Evolutionary conservation across 2,329 filamentous ascomycete species (phyloP), one percentile per base, ranked within the genome.

Genomic region (Fusarium vanettenii): DNA sequence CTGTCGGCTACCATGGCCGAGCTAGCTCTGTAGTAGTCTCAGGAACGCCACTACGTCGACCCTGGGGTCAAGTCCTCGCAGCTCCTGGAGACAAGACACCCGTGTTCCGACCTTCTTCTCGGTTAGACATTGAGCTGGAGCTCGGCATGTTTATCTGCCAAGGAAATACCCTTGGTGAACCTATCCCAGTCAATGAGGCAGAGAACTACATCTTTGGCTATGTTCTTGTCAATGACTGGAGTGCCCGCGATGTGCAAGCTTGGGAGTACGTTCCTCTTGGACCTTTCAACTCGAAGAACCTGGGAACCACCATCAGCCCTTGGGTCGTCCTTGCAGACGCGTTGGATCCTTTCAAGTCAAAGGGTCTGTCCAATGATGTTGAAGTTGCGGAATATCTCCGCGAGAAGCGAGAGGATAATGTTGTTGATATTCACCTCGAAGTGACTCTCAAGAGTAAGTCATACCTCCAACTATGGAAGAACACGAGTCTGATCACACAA

Each of bases 1-100:
- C 94, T 0, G 93, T 96, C 2, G 94, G 91, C 2, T 96, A 97
- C 76, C 94, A 96, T 80, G 93, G 94, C 8, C 90, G 94, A 66
- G 92, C 93, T 7, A 94, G 92, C 11, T 94, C 92, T 3, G 89
- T 96, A 9, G 92, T 95, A 1, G 86, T 94, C 6, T 94, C 93
- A 0, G 93, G 93, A 11, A 95, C 93, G 0, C 88, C 90, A 0
- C 90, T 97, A 67, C 87, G 88, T 37, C 87, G 94, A 29, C 94
- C 94, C 0, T 89, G 91, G 70, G 94, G 94, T 1, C 94, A 96
- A 81, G 91, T 95, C 64, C 84, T 95, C 11, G 48, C 48, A n/a
- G 25, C 48, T 7, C 25, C 48, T 13, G 48, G 48, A 7, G 48
- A 52, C 48, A 52, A 52, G 18, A 52, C 16, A 4, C 48, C 48